Evolutionary conservation across 1,139 yeast species (phyloP).

Genomic region (Kodamaea arcana): DNA sequence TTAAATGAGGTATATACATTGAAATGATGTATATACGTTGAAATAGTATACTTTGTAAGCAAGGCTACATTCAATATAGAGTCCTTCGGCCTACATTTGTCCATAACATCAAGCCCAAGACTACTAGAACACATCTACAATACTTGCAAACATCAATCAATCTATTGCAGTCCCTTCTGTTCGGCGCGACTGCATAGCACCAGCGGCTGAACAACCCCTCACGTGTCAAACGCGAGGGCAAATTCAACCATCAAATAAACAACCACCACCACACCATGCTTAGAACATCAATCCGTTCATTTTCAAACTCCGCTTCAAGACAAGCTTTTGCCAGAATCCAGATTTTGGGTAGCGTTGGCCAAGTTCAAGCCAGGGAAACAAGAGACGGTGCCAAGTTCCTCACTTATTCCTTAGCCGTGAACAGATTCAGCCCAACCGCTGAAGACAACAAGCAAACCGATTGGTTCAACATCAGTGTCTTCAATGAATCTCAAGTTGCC

Average conservation of each 20-base stretch:
- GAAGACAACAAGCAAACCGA: conserved; percentile 31
- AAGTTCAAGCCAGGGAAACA: conserved; percentile 35
- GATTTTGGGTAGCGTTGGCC: conserved; percentile 42
- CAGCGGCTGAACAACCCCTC: too few relatives aligned
- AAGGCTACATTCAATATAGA: too few relatives aligned
- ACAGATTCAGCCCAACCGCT: conserved; percentile 31
- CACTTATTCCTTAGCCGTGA: conserved; percentile 43
- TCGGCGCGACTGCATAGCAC: too few relatives aligned
- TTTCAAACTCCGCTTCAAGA: conserved; percentile 30
- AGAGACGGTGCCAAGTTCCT: conserved; percentile 36
- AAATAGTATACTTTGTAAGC: too few relatives aligned
- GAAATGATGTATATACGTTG: too few relatives aligned
- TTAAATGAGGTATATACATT: too few relatives aligned
- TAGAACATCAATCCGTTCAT: conserved; percentile 30
- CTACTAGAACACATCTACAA: too few relatives aligned
- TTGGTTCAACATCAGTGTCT: conserved; percentile 42
- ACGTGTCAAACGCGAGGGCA: not conserved
- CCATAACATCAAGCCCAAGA: too few relatives aligned
- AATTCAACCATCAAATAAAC: not conserved
- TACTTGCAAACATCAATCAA: too few relatives aligned
- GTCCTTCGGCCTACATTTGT: too few relatives aligned
- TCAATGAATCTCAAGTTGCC: conserved; percentile 35
- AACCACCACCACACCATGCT: conserved; percentile 19
- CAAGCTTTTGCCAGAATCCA: conserved; percentile 40
- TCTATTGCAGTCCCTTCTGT: too few relatives aligned